Evolutionary conservation across 352 stramenopile genomes (phyloP), one percentile per base, ranked within the genome.

Genomic region (Phytophthora sansomeana): DNA sequence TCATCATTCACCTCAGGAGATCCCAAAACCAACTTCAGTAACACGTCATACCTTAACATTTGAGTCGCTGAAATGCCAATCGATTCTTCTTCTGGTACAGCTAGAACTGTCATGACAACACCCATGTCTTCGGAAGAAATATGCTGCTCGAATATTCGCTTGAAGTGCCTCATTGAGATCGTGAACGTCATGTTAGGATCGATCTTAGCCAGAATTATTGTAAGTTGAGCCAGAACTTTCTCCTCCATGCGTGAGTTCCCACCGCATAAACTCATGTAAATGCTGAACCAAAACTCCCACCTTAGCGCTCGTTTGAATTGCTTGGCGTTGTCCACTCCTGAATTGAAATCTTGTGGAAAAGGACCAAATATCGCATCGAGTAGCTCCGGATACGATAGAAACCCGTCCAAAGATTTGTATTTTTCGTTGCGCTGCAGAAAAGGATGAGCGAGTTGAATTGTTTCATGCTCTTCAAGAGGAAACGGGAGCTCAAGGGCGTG

Each of bases 151-250:
- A 91, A 83, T 10, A 91, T 76, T 1, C 80, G 74, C 28, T 55
- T 44, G 52, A 91, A 88, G 32, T 85, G 60, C 10, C 65, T 62
- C 28, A 46, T 44, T 13, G 80, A 75, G 29, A 91, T 62, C 8
- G 38, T 42, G 38, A 80, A 89, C 1, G 39, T 63, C 8, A 26
- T 11, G 7, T 68, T 49, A 0, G 66, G 54, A 41, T 91, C 82
- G 6, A 89, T n/a, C 64, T 88, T 91, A 5, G 29, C 13, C 21
- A 89, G 53, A 11, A 91, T 91, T 29, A 82, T 87, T 24, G 58
- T 58, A 16, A 91, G 51, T 48, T 91, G 80, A 19, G 42, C 24
- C 49, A 80, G 41, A 11, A 91, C 72, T 33, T 77, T 79, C 10
- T 64, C 48, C 29, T 77, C 66, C 13, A 72, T 52, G 5, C 16